Evolutionary conservation across 306 rosid genomes (phyloP), one percentile per base, ranked within the genome.

Genomic region (Canavalia ensiformis): DNA sequence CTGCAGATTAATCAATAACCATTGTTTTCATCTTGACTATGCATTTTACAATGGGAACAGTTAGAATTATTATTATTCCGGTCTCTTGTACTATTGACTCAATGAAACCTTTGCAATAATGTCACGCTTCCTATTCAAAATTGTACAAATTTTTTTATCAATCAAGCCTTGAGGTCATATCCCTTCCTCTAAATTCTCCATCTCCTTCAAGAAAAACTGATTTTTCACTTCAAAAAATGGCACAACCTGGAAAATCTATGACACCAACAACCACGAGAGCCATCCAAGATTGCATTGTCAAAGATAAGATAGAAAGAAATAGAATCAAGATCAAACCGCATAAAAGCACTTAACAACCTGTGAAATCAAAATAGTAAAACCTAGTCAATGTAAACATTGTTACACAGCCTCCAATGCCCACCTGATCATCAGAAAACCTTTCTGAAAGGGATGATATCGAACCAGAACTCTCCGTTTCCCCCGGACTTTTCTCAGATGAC

Each of bases 371-470:
- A 49, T 8, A 55, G 62, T 18, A 72, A 63, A 72, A 51, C 0
- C 18, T 37, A 37, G 55, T 66, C 11, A 74, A 62, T 67, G 54
- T 31, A 46, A 52, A 45, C 51, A 73, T 42, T 65, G 25, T 33
- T 29, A 45, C 2, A 73, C 31, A n/a, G 31, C 41, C 65, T 60
- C 37, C 52, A 78, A 30, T 68, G 52, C 80, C 74, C n/a, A 89
- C 94, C 94, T 91, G 97, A 37, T 91, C 94, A 76, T 91, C 94
- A 8, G 88, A 91, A 75, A 93, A 91, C 47, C 97, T 91, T 79
- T 91, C 97, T n/a, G 94, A 92, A 30, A 83, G 88, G 29, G 97
- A 91, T 68, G 97, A 91, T 13, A 88, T 57, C 11, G 97, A 91
- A 49, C 94, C 93, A 0, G 92, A 88, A 85, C 97, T 93, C 88